Conservation (phyloP, 257 asterid genomes). For the Mentha longifolia region DNA sequence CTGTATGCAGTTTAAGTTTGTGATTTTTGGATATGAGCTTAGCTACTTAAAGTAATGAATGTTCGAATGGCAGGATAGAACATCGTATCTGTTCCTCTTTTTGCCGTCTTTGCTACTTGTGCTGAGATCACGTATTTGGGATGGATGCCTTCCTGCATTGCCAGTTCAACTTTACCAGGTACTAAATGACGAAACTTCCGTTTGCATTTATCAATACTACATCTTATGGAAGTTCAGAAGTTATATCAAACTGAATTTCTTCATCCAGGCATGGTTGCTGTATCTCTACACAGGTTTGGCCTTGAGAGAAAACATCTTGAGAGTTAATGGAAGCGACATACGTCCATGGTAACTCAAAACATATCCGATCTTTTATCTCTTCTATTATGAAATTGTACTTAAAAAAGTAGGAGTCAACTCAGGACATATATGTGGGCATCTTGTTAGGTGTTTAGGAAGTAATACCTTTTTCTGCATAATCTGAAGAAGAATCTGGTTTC, state of each 20-base stretch:
- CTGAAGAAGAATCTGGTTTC: not conserved
- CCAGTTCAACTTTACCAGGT: constrained; percentile 99
- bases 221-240: constrained; percentile 18
- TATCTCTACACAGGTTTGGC: constrained; percentile 96
- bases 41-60: constrained; percentile 9
- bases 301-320: constrained; percentile 88
- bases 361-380: constrained; percentile 12
- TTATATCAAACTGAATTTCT: constrained; percentile 27
- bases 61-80: constrained; percentile 76
- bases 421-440: not conserved
- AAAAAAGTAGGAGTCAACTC: not conserved
- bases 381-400: not conserved
- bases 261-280: constrained; percentile 95
- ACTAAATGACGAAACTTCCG: constrained; percentile 24
- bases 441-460: constrained; percentile 8
- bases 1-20: constrained; percentile 4
- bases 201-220: not conserved
- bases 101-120: constrained; percentile 70
- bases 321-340: constrained; percentile 93
- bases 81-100: constrained; percentile 71
- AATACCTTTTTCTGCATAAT: constrained; percentile 8
- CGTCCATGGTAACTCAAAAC: constrained; percentile 83
- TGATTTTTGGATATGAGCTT: constrained; percentile 13
- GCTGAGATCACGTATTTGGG: constrained; percentile 78
- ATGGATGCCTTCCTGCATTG: constrained; percentile 93